Evolutionary conservation across 352 stramenopile genomes (phyloP), one percentile per base, ranked within the genome.

Genomic region (Phytophthora ramorum): DNA sequence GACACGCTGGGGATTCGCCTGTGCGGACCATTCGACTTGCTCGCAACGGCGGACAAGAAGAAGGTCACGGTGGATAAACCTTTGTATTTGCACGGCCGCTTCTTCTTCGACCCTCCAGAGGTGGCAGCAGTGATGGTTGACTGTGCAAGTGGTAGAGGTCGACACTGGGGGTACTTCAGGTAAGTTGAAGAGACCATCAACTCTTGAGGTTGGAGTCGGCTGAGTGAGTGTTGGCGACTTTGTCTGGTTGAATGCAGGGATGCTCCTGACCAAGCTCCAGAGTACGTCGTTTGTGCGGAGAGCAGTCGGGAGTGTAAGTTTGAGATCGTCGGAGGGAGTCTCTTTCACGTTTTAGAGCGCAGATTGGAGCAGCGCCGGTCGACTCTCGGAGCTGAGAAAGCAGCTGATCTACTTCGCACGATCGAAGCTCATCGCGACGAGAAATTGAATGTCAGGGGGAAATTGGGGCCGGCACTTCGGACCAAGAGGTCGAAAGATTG

Each of bases 111-210:
- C 22, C 80, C 80, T 2, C 76, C 83, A 12, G 83, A 91, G 54
- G 73, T 91, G 28, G 64, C 71, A 26, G 60, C 75, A 6, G 66
- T 87, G 0, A 16, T 81, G 22, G 24, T 57, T 16, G 73, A 79
- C 16, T 58, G 20, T 14, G 35, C 28, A 0, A 74, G 49, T 22
- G 34, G 47, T 6, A 45, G 35, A 2, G 76, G 73, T 10, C 56
- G 63, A 19, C 79, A 89, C 44, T 90, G 80, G 71, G 77, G 78
- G n/a, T 80, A 82, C 62, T 82, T 84, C 24, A 69, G 79, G 79
- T 87, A 63, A 0, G 40, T 46, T 19, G n/a, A 13, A 1, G 17
- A 13, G n/a, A 46, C 8, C n/a, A 24, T 24, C 9, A 26, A 46
- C 17, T 46, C 22, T 8, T 46, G 17, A 24, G 8, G 26, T 24